phyloP scores from a whole-genome alignment of 495 filamentous ascomycete genomes.

The Tuber borchii region DNA sequence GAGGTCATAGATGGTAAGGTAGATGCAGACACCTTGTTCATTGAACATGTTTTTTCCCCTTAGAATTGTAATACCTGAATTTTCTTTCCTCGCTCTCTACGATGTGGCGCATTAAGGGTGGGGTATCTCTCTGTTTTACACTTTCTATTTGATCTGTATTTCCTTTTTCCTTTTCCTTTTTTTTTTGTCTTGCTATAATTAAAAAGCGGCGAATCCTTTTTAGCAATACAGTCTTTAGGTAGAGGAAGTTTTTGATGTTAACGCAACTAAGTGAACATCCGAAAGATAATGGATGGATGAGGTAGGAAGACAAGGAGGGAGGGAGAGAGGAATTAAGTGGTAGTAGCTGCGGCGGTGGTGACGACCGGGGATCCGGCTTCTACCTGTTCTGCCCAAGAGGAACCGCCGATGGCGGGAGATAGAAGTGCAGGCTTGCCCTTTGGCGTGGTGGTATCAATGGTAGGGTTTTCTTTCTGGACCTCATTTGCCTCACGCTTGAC shows the following conservation, averaged over 20 bases:
- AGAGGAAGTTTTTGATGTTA: constrained; percentile 1
- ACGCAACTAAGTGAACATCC: background rate
- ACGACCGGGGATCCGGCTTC: constrained; percentile 30
- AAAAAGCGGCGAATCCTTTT: constrained; percentile 1
- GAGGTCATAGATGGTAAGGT: constrained; percentile 29
- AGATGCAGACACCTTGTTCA: constrained; percentile 5
- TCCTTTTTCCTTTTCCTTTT: background rate
- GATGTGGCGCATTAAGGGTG: constrained; percentile 20
- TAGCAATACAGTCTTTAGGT: constrained; percentile 2
- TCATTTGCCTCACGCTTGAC: constrained; percentile 4
- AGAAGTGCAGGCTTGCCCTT: constrained; percentile 14
- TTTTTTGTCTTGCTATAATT: background rate
- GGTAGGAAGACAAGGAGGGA: background rate
- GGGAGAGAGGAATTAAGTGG: background rate
- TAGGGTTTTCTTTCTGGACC: background rate
- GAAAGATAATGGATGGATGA: background rate
- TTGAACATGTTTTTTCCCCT: constrained; percentile 18
- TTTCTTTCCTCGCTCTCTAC: constrained; percentile 11
- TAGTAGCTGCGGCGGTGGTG: background rate
- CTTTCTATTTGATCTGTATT: background rate
- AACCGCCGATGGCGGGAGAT: constrained; percentile 28
- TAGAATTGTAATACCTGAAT: background rate
- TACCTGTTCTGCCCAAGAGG: constrained; percentile 43
- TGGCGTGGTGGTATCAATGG: background rate
- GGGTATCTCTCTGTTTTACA: constrained; percentile 11